Conservation (phyloP, 306 rosid genomes). For the Elaeagnus macrophylla region DNA sequence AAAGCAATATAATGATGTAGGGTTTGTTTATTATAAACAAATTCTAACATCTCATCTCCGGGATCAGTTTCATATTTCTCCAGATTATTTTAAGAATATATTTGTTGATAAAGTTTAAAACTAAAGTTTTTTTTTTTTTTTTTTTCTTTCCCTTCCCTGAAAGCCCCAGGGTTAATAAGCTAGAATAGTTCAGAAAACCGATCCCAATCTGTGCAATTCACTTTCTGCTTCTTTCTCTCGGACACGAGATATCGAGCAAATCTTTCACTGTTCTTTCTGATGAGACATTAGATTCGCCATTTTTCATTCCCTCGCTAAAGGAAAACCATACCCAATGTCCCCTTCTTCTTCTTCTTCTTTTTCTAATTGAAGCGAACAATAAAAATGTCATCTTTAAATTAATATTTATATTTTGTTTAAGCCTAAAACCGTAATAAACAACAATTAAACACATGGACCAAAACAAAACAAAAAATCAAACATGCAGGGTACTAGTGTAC, state of each 20-base stretch:
- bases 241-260: constrained; percentile 37
- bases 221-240: constrained; percentile 80
- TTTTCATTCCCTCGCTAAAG: constrained; percentile 14
- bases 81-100: neutral
- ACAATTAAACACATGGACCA: neutral
- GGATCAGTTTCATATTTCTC: constrained; percentile 11
- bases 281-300: constrained; percentile 34
- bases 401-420: no score
- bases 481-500: no score
- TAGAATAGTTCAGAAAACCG: constrained; percentile 31
- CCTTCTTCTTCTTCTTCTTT: no score
- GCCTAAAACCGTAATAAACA: no score
- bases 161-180: constrained; percentile 24
- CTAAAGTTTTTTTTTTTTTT: constrained; percentile 3
- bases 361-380: constrained; percentile 3
- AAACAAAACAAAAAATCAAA: neutral
- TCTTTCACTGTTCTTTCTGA: constrained; percentile 16
- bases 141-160: no score
- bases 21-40: neutral
- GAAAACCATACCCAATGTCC: neutral
- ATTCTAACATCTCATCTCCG: constrained; percentile 21
- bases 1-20: constrained; percentile 11
- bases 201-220: constrained; percentile 25
- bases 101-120: constrained; percentile 13
- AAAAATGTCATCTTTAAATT: neutral